Evolutionary conservation across 148 eudicot species (phyloP), one percentile per base, ranked within the genome.

Genomic region (Amaranthus palmeri): DNA sequence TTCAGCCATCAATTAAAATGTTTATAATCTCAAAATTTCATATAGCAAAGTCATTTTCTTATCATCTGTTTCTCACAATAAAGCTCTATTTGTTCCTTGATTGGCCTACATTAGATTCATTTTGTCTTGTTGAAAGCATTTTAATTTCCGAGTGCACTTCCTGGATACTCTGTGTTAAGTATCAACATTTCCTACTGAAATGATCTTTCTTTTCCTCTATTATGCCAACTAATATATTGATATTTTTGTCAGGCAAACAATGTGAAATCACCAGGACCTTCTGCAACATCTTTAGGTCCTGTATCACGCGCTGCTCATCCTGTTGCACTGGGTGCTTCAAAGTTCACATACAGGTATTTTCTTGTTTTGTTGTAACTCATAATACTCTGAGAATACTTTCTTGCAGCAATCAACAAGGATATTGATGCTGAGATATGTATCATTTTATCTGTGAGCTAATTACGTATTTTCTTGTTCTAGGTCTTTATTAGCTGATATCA

Each of bases 401-500:
- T 48, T 65, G 6, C 15, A 40, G 36, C 36, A 25, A 25, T 25
- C 36, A 25, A 25, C 36, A 7, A 18, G 7, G 7, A 13, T 1
- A 42, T 2, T 56, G 10, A 25, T 25, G 36, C 36, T 25, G 36
- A 25, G 36, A 25, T 25, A 25, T 25, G 36, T 51, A 40, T 69
- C 7, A 51, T 43, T 42, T 55, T 56, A 47, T 53, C 18, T 72
- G 65, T 56, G 75, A 10, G 76, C 36, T 25, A 25, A 76, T 85
- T 64, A 50, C 54, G 36, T 76, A 44, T 46, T 18, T 61, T 48
- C 40, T 65, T 65, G 67, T 72, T 76, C 50, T 74, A 96, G 99
- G 90, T 96, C 99, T 72, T 92, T 96, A 14, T 80, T 96, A 80
- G 97, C 96, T 67, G 93, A 90, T 80, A 85, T 92, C 74, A 96